Conservation (phyloP, 208 protist genomes). For the Histomonas meleagridis region DNA sequence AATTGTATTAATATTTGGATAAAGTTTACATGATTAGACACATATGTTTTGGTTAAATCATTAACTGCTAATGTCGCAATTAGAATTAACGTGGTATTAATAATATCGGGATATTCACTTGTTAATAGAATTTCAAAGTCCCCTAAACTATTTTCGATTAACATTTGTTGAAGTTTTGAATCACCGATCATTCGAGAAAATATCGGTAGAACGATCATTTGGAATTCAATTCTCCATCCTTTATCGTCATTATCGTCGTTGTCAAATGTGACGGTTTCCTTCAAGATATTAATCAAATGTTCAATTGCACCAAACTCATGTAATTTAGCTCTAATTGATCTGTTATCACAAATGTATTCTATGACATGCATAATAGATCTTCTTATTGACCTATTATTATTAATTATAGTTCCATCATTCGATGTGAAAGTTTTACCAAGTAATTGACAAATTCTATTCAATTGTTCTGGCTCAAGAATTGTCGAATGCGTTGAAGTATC, state of each 20-base stretch:
- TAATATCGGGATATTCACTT: not conserved
- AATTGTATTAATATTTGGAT: constrained; percentile 17
- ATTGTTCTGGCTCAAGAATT: not conserved
- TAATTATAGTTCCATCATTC: not conserved
- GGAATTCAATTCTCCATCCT: constrained; percentile 18
- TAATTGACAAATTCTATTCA: not conserved
- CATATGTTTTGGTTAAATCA: not conserved
- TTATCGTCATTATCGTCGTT: not conserved
- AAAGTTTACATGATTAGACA: not conserved
- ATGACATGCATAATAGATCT: not conserved
- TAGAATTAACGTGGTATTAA: not conserved
- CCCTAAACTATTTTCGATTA: not conserved
- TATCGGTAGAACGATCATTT: constrained; percentile 26
- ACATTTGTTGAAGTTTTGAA: not conserved
- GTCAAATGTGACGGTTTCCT: not conserved
- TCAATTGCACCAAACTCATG: constrained; percentile 29
- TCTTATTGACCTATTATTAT: not conserved
- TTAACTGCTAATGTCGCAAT: not conserved
- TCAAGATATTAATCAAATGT: not conserved
- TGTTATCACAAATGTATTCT: not conserved
- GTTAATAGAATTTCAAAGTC: not conserved
- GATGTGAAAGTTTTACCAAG: not conserved
- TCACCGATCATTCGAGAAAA: constrained; percentile 13
- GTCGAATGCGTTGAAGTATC: not conserved
- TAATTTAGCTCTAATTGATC: not conserved